Evolutionary conservation across 768 basidiomycete species (phyloP), one percentile per base, ranked within the genome.

Genomic region (Phaffia australis): DNA sequence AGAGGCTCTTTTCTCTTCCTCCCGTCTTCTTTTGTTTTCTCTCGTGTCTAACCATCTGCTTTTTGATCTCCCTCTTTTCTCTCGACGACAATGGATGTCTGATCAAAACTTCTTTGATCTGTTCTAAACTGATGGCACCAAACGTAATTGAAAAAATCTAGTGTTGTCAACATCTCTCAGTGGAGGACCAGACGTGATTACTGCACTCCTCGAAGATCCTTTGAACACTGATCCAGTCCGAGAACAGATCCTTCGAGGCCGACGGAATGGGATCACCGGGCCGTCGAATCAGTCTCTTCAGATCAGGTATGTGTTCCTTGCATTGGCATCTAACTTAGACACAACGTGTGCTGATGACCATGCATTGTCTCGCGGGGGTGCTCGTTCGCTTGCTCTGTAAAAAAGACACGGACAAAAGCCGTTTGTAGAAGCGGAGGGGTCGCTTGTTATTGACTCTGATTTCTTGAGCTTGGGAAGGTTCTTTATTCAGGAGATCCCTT

Each of bases 191-290:
- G 83, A 85, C 35, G 75, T 89, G 4, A 81, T 89, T 23, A 83
- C 83, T 5, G 86, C 87, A 8, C 79, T 89, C 47, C 77, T 89
- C 19, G 81, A 85, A 54, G 84, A 88, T 63, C 87, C 87, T 18
- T 81, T 89, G 70, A 49, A 25, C 11, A 19, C 48, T 16, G 60
- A 61, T 32, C 23, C 27, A 4, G n/a, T 61, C 15, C 47, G 47
- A 19, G 46, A 51, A 30, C 29, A 29, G 27, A 48, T 51, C 15
- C 60, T 61, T 1, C 47, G 47, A 8, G 47, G 52, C 21, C 49
- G 60, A 29, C 49, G 49, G 60, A 61, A 61, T 25, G 60, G 60
- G 23, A 61, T 48, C 49, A 51, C 48, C 14, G 60, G 60, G 18
- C 25, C 60, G 18, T 50, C 49, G 46, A 32, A 47, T 29, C 47